These are phyloP conservation scores for Glarea lozoyensis DNA, from an alignment of 495 filamentous ascomycete species.

Conservation along the genomic window DNA sequence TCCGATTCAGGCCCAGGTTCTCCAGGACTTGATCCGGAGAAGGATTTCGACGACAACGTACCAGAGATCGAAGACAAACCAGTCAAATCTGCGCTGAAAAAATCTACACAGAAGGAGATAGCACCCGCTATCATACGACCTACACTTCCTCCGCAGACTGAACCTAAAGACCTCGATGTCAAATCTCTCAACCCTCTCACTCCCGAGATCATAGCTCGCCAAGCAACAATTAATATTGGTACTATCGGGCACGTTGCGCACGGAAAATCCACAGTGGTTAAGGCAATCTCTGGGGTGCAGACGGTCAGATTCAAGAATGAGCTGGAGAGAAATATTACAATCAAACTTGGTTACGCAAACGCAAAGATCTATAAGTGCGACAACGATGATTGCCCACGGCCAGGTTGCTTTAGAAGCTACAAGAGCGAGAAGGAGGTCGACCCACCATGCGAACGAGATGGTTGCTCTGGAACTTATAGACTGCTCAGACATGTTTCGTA, in stretches of 20 bases:
- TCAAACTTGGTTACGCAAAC: slow-evolving; percentile 98
- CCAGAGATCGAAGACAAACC: slow-evolving; percentile 20
- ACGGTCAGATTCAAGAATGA: slow-evolving; percentile 99
- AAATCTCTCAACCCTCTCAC: slow-evolving; percentile 71
- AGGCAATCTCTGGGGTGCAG: slow-evolving; percentile 97
- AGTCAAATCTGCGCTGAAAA: slow-evolving; percentile 33
- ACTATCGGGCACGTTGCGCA: slow-evolving; percentile 98
- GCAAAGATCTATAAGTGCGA: slow-evolving; percentile 99
- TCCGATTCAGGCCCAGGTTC: slow-evolving; percentile 26
- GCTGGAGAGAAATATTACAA: slow-evolving; percentile 96
- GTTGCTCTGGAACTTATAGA: slow-evolving; percentile 75
- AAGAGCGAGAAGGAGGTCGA: slow-evolving; percentile 98
- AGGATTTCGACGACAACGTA: slow-evolving; percentile 19
- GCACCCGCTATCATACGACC: slow-evolving; percentile 36
- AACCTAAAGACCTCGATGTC: slow-evolving; percentile 77
- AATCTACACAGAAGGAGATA: slow-evolving; percentile 27
- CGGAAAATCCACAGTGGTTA: slow-evolving; percentile 96
- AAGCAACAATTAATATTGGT: slow-evolving; percentile 98
- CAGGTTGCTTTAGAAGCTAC: slow-evolving; percentile 92
- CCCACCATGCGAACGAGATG: slow-evolving; percentile 88
- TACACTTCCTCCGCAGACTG: slow-evolving; percentile 75
- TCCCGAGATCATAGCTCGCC: slow-evolving; percentile 91
- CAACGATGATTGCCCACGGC: slow-evolving; percentile 79
- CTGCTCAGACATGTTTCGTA: slow-evolving; percentile 83
- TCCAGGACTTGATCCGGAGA: slow-evolving; percentile 16